Evolutionary conservation across 768 basidiomycete species (phyloP), one percentile per base, ranked within the genome.

Genomic region (Phanerodontia chrysosporium): DNA sequence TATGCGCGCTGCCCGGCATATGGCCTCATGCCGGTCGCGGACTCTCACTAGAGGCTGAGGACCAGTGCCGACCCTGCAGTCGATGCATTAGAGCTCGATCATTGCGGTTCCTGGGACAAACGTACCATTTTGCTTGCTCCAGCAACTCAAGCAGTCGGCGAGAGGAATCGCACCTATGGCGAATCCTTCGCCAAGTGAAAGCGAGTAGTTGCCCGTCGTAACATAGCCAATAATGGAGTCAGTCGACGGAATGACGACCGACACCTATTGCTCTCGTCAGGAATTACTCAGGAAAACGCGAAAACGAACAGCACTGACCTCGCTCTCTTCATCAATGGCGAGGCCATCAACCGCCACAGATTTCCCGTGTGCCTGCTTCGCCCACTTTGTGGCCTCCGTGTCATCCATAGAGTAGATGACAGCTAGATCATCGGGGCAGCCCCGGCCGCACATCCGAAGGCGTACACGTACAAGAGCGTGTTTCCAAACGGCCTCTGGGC

Each of bases 181-280:
- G 65, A 84, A 83, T 0, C 92, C 94, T 59, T 81, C 74, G 0
- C 95, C 95, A 28, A 85, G 81, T 0, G 84, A 79, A 8, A 98
- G 78, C 1, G 95, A 95, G 68, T 82, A 89, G 60, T 85, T 86
- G 0, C 95, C 95, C 2, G 90, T 87, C 0, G 93, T 92, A 21
- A 94, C 79, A 66, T 90, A 91, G 0, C 96, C 95, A 54, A 96
- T 83, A 25, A 90, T 78, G 2, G 73, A 67, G 2, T 74, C 69
- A 49, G 76, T 67, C 1, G 74, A 65, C 5, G 84, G 77, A 7
- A 73, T 69, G 6, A 70, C 62, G 59, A 78, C 74, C 13, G 78
- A 78, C 3, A 85, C 66, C 86, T 87, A 59, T 14, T n/a, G n/a
- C n/a, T n/a, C n/a, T n/a, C n/a, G 35, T 14, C 10, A 12, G 12